Conservation (phyloP, 2,329 filamentous ascomycete genomes). For the Aspergillaceae sp. region DNA sequence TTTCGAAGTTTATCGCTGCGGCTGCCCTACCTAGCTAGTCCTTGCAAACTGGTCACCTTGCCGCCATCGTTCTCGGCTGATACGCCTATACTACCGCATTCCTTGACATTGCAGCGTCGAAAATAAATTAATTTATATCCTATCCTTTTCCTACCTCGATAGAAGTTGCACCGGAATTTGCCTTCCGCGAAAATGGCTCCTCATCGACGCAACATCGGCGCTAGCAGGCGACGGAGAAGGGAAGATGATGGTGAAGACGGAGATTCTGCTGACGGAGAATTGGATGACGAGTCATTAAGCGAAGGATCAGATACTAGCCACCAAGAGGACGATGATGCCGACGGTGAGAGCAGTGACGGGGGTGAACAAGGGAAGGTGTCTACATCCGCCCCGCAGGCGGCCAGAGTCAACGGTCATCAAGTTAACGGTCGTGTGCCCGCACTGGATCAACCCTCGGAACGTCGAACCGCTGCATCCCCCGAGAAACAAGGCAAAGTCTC, state of each 20-base stretch:
- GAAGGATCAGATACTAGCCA: constrained; percentile 52
- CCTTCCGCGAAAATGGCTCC: constrained; percentile 32
- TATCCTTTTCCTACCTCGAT: no score
- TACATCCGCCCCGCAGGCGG: constrained; percentile 12
- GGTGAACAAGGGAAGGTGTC: constrained; percentile 45
- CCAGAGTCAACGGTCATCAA: constrained; percentile 15
- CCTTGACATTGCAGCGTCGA: not conserved
- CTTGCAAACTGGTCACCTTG: constrained; percentile 16
- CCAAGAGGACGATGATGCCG: constrained; percentile 50
- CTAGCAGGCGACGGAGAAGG: constrained; percentile 37
- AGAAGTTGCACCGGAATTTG: no score
- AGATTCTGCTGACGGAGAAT: constrained; percentile 40
- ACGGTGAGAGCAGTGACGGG: constrained; percentile 51
- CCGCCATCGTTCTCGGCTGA: constrained; percentile 12
- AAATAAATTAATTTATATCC: not conserved
- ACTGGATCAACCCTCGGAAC: constrained; percentile 21
- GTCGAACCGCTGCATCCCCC: constrained; percentile 25
- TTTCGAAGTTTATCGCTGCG: constrained; percentile 2
- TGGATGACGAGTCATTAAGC: constrained; percentile 56
- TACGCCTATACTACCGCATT: constrained; percentile 9
- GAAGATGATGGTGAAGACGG: constrained; percentile 45
- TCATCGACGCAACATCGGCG: constrained; percentile 36
- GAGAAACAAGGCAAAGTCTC: constrained; percentile 26
- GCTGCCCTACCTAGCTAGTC: constrained; percentile 6
- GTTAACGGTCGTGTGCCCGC: constrained; percentile 21